A percentile compares a stretch with the other conserved stretches of the same genome.
phyloP scores from a whole-genome alignment of 2,329 filamentous ascomycete species.

The Ceratocystis lukuohia region DNA sequence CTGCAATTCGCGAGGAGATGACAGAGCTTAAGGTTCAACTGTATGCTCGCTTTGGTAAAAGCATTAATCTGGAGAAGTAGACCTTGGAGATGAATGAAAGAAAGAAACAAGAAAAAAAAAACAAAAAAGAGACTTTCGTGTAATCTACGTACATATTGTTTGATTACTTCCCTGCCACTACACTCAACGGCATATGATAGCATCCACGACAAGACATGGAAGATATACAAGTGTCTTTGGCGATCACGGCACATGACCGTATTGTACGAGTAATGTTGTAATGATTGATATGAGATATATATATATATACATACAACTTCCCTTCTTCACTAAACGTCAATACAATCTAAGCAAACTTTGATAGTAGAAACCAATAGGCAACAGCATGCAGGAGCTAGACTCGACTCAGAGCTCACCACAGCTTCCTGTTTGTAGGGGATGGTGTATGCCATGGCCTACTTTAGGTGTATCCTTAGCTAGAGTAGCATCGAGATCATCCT shows the following conservation, averaged over 20 bases:
- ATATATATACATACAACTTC: neutral
- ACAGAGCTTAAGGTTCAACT: constrained; percentile 76
- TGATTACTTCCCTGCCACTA: neutral
- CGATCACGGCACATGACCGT: neutral
- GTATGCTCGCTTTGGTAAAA: constrained; percentile 88
- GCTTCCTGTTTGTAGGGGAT: neutral
- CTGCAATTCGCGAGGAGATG: constrained; percentile 72
- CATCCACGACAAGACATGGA: no score
- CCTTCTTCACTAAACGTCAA: neutral
- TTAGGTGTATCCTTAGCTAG: neutral
- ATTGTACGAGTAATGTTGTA: neutral
- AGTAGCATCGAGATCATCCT: neutral
- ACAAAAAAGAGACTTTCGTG: neutral
- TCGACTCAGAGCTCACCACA: neutral
- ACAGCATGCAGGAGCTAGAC: neutral
- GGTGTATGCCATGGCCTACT: neutral
- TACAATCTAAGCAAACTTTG: neutral
- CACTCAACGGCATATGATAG: neutral
- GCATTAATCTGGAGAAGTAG: constrained; percentile 73
- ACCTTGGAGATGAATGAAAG: neutral
- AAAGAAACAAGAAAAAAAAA: neutral
- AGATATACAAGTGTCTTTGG: neutral
- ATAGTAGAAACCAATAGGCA: neutral
- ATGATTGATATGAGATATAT: neutral
- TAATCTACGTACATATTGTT: neutral